A percentile compares a stretch with the other conserved stretches of the same genome.
phyloP scores from a whole-genome alignment of 306 rosid species.

The Cercis canadensis region DNA sequence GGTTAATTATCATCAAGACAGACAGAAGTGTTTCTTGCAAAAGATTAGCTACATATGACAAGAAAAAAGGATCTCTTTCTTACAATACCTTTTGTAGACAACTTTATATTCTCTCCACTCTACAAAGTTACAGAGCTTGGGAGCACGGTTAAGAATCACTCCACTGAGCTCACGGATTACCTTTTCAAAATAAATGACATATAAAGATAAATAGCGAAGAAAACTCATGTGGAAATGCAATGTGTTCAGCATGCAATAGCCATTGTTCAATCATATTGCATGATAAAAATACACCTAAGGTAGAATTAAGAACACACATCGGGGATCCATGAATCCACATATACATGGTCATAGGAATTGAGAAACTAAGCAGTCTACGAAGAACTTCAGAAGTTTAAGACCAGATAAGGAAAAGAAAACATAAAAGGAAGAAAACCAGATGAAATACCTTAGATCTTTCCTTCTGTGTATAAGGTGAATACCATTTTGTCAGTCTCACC shows the following conservation, averaged over 20 bases:
- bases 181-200: slow-evolving; percentile 27
- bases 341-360: too few relatives aligned
- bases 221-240: too few relatives aligned
- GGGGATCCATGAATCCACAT: too few relatives aligned
- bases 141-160: slow-evolving; percentile 80
- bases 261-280: too few relatives aligned
- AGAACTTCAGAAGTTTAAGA: not conserved
- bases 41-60: slow-evolving; percentile 4
- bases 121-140: slow-evolving; percentile 92
- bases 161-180: slow-evolving; percentile 89
- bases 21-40: slow-evolving; percentile 16
- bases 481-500: slow-evolving; percentile 95
- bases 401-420: not conserved
- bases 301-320: too few relatives aligned
- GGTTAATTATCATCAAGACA: too few relatives aligned
- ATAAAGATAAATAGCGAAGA: too few relatives aligned
- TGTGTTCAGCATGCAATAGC: not conserved
- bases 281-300: too few relatives aligned
- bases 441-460: slow-evolving; percentile 77
- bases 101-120: slow-evolving; percentile 95
- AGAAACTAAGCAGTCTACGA: not conserved
- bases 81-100: slow-evolving; percentile 82
- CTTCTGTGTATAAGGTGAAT: slow-evolving; percentile 90
- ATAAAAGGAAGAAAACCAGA: not conserved
- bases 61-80: not conserved